These are phyloP conservation scores for Eucalyptus cloeziana DNA, from an alignment of 345 rosid species.

Conservation along the genomic window DNA sequence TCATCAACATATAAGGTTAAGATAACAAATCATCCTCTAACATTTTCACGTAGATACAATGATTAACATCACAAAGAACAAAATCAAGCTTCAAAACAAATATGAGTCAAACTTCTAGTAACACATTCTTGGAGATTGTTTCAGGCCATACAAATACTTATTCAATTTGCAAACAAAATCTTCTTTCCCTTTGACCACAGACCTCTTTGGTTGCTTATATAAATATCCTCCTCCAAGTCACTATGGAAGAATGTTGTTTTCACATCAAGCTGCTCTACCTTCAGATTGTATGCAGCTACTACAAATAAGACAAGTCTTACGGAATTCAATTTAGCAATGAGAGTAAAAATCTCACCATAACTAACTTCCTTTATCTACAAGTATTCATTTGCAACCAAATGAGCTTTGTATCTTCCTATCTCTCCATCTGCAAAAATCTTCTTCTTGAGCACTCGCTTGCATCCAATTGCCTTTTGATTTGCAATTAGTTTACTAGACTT, in stretches of 20 bases:
- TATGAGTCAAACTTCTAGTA: not conserved
- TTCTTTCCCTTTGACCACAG: not conserved
- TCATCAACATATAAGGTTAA: not conserved
- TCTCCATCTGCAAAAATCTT: not conserved
- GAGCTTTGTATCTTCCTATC: not conserved
- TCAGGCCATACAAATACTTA: not conserved
- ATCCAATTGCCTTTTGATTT: not conserved
- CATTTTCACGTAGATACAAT: not conserved
- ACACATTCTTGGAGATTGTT: not conserved
- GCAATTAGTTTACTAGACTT: not conserved
- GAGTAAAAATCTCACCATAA: not conserved
- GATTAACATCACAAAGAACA: not conserved
- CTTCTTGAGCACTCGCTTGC: not conserved
- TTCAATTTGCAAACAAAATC: not conserved
- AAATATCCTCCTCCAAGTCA: too few species aligned
- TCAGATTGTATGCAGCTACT: too few species aligned
- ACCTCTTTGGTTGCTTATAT: not conserved
- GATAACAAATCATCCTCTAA: not conserved
- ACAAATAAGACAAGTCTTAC: too few species aligned
- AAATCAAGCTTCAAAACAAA: not conserved
- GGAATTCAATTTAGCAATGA: not conserved
- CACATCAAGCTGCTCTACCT: too few species aligned
- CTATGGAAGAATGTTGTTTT: too few species aligned
- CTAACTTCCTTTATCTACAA: not conserved
- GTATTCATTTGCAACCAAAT: not conserved